These are phyloP conservation scores for Oryza coarctata DNA, from an alignment of 176 grass and related monocot species.

Conservation along the genomic window DNA sequence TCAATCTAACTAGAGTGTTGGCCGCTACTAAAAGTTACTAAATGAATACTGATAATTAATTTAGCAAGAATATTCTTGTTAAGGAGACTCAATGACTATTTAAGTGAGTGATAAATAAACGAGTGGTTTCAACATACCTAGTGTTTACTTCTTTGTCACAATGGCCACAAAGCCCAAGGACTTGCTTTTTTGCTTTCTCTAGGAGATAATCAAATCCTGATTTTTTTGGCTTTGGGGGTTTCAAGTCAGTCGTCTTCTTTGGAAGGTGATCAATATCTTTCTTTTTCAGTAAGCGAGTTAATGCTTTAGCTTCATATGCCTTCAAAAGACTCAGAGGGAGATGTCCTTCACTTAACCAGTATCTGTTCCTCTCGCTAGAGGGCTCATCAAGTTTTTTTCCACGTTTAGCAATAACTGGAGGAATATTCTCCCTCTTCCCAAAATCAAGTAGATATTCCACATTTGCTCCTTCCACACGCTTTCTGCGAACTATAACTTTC, in stretches of 20 bases:
- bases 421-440: slow-evolving; percentile 82
- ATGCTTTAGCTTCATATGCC: slow-evolving; percentile 76
- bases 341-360: slow-evolving; percentile 83
- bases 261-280: slow-evolving; percentile 50
- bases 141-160: slow-evolving; percentile 64
- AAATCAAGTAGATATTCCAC: slow-evolving; percentile 94
- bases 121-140: slow-evolving; percentile 50
- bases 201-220: slow-evolving; percentile 64
- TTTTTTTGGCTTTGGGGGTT: slow-evolving; percentile 41
- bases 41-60: neutral
- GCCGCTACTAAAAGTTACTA: too few species aligned
- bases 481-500: slow-evolving; percentile 93
- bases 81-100: neutral
- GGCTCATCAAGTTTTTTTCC: slow-evolving; percentile 75
- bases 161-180: slow-evolving; percentile 61
- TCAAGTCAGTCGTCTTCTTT: slow-evolving; percentile 36
- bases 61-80: neutral
- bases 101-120: slow-evolving; percentile 10
- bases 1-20: too few species aligned
- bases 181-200: slow-evolving; percentile 63
- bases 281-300: slow-evolving; percentile 77
- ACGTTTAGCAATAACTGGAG: slow-evolving; percentile 84
- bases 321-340: slow-evolving; percentile 85
- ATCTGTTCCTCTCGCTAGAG: slow-evolving; percentile 80
- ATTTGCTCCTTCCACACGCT: slow-evolving; percentile 56